A percentile compares a stretch with the other conserved stretches of the same genome.
These are phyloP conservation scores for Begonia loranthoides DNA, from an alignment of 306 rosid species.

Conservation along the genomic window DNA sequence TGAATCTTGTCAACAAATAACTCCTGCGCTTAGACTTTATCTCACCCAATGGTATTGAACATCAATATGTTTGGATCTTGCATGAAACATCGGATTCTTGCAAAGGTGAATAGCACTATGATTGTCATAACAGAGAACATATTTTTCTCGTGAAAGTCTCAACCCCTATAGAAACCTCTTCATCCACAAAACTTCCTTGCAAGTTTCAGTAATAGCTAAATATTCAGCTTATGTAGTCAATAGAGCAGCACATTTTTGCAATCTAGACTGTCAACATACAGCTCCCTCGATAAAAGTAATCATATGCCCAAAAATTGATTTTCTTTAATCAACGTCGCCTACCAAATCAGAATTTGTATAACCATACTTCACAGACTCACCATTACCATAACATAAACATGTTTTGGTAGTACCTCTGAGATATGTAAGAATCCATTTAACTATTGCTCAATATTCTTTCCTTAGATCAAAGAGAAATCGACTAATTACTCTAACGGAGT, in stretches of 20 bases:
- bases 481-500: not conserved
- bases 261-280: no score
- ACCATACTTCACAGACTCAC: not conserved
- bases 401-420: not conserved
- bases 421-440: conserved; percentile 1
- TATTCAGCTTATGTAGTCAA: no score
- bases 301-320: not conserved
- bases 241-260: no score
- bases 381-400: not conserved
- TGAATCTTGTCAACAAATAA: no score
- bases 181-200: no score
- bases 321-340: not conserved
- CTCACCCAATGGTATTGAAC: no score
- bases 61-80: not conserved
- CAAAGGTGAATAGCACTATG: not conserved
- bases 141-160: not conserved
- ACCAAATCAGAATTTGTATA: not conserved
- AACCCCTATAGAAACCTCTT: not conserved
- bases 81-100: conserved; percentile 1
- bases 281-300: no score
- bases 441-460: not conserved
- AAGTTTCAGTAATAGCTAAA: no score
- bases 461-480: not conserved
- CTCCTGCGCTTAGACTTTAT: no score
- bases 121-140: not conserved